These are phyloP conservation scores for Vaccinium macrocarpon DNA, from an alignment of 148 eudicot genomes.

Conservation along the genomic window DNA sequence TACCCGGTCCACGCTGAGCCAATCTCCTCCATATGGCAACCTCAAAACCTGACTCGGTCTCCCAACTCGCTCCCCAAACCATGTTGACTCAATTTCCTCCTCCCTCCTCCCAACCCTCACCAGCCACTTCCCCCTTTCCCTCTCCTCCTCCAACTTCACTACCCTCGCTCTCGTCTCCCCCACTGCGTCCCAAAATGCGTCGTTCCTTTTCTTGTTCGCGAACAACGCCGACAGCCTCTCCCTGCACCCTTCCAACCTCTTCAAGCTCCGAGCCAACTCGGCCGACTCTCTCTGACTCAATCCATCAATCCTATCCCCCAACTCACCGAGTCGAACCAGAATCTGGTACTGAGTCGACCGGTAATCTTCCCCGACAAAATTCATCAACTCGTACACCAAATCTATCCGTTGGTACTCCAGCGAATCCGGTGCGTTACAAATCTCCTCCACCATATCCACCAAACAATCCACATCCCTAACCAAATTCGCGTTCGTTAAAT, in stretches of 20 bases:
- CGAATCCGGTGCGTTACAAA: slow-evolving; percentile 47
- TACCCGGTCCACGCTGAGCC: no score
- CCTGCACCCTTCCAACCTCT: slow-evolving; percentile 38
- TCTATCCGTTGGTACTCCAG: slow-evolving; percentile 40
- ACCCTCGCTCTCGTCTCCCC: slow-evolving; percentile 21
- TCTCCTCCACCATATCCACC: slow-evolving; percentile 45
- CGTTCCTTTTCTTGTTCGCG: slow-evolving; percentile 54
- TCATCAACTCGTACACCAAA: slow-evolving; percentile 46
- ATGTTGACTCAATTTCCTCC: slow-evolving; percentile 30
- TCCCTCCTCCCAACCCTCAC: slow-evolving; percentile 16
- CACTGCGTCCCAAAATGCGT: slow-evolving; percentile 57
- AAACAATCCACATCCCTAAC: slow-evolving; percentile 31
- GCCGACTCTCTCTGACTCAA: slow-evolving; percentile 25
- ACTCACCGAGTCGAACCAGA: slow-evolving; percentile 25
- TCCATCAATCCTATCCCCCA: slow-evolving; percentile 18
- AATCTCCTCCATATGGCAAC: no score
- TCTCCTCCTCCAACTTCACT: slow-evolving; percentile 23
- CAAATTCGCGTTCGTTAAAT: slow-evolving; percentile 13
- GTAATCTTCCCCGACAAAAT: slow-evolving; percentile 58
- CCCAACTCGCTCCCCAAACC: slow-evolving; percentile 19
- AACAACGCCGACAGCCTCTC: slow-evolving; percentile 44
- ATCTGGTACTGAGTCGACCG: slow-evolving; percentile 43
- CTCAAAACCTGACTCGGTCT: slow-evolving; percentile 15
- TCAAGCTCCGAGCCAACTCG: slow-evolving; percentile 32
- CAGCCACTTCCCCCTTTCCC: slow-evolving; percentile 32